phyloP scores from a whole-genome alignment of 345 rosid genomes.

The Lumnitzera littorea region DNA sequence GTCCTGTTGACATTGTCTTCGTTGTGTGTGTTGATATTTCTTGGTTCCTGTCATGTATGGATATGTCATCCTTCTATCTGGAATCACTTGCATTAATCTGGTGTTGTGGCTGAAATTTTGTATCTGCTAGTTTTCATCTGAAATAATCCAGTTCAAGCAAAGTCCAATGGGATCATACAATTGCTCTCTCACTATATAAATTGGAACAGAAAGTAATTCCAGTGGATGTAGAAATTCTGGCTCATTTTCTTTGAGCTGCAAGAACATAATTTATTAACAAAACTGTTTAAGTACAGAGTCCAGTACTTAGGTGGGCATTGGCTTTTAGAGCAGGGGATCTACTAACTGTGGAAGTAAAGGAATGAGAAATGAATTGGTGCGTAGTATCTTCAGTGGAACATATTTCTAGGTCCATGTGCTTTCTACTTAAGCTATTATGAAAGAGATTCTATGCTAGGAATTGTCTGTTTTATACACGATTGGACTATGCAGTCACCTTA shows the following conservation, averaged over 20 bases:
- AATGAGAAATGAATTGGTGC: too few species aligned
- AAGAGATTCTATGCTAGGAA: too few species aligned
- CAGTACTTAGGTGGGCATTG: neutral
- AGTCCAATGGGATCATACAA: too few species aligned
- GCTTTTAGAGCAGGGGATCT: neutral
- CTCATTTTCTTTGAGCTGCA: neutral
- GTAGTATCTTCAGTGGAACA: too few species aligned
- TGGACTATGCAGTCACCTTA: too few species aligned
- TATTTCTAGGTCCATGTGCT: too few species aligned
- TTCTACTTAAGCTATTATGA: too few species aligned
- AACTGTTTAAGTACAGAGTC: neutral
- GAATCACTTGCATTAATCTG: neutral
- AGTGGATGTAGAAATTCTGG: neutral
- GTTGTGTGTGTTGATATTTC: conserved; percentile 6
- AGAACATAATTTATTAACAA: neutral
- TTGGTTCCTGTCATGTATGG: neutral
- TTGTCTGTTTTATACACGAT: too few species aligned
- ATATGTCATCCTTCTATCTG: neutral
- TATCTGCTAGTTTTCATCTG: neutral
- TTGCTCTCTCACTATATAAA: too few species aligned
- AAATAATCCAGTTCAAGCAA: conserved; percentile 5
- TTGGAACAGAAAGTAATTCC: too few species aligned
- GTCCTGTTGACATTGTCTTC: neutral
- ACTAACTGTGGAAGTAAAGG: too few species aligned
- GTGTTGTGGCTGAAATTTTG: neutral